Evolutionary conservation across 306 rosid genomes (phyloP).

Genomic region (Vigna hirtella): DNA sequence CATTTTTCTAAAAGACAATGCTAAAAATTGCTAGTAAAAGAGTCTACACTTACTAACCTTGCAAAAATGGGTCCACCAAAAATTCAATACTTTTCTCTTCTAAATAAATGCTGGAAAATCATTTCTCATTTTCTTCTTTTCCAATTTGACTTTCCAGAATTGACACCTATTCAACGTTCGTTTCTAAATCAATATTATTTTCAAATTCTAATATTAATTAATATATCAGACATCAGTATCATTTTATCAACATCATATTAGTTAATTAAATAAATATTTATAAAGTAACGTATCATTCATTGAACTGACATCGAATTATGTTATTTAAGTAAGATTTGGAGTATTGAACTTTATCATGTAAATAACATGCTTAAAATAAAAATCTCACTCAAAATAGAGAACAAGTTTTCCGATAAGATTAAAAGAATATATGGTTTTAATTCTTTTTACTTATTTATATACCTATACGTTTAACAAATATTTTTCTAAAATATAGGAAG

Average conservation of each 20-base stretch:
- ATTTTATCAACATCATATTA: too few relatives aligned
- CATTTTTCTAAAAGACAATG: background rate
- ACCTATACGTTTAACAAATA: background rate
- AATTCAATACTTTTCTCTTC: background rate
- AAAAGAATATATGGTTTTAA: too few relatives aligned
- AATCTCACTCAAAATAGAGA: too few relatives aligned
- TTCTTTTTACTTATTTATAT: background rate
- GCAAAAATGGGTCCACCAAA: background rate
- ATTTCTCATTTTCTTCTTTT: background rate
- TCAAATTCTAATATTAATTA: too few relatives aligned
- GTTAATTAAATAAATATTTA: too few relatives aligned
- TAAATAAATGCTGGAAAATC: background rate
- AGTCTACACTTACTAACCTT: background rate
- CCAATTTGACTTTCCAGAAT: background rate
- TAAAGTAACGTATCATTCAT: too few relatives aligned
- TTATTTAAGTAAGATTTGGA: too few relatives aligned
- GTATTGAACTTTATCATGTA: too few relatives aligned
- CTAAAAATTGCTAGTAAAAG: background rate
- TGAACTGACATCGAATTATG: too few relatives aligned
- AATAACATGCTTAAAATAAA: too few relatives aligned
- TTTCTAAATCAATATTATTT: background rate
- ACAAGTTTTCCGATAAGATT: too few relatives aligned
- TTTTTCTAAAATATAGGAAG: background rate
- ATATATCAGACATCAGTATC: too few relatives aligned
- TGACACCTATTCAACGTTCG: background rate